phyloP scores from a whole-genome alignment of 1,284 basidiomycete species.

The Spongispora temasekensis region DNA sequence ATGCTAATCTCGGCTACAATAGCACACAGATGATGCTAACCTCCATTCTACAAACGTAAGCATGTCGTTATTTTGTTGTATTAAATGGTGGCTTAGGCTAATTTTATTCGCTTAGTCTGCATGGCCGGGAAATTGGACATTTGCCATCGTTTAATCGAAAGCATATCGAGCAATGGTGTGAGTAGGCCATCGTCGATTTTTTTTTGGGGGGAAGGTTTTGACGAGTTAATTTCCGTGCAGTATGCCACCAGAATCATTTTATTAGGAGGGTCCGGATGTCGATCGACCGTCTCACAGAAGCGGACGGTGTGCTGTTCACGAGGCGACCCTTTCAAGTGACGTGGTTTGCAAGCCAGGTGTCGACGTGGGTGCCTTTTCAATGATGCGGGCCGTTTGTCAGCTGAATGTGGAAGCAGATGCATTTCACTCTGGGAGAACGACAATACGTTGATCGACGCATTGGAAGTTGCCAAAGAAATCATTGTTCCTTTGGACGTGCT shows the following conservation, averaged over 20 bases:
- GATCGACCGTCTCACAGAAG: conserved; percentile 48
- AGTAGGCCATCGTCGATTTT: conserved; percentile 32
- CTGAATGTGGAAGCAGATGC: conserved; percentile 45
- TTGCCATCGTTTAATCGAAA: conserved; percentile 54
- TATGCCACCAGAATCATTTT: conserved; percentile 63
- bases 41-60: conserved; percentile 64
- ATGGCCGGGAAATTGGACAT: conserved; percentile 42
- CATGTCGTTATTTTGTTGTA: conserved; percentile 14
- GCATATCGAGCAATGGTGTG: conserved; percentile 76
- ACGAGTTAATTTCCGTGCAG: conserved; percentile 37
- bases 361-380: conserved; percentile 45
- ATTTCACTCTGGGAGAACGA: conserved; percentile 68
- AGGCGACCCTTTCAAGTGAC: conserved; percentile 67
- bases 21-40: conserved; percentile 71
- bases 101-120: conserved; percentile 39
- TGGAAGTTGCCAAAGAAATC: conserved; percentile 69
- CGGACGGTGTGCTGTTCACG: conserved; percentile 53
- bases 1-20: conserved; percentile 16
- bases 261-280: conserved; percentile 54
- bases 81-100: background rate
- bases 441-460: conserved; percentile 52
- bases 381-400: conserved; percentile 1
- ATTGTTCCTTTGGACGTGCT: conserved; percentile 64
- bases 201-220: no score
- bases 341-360: conserved; percentile 70